Evolutionary conservation across 2,329 filamentous ascomycete species (phyloP).

Genomic region (Aspergillus sp.): DNA sequence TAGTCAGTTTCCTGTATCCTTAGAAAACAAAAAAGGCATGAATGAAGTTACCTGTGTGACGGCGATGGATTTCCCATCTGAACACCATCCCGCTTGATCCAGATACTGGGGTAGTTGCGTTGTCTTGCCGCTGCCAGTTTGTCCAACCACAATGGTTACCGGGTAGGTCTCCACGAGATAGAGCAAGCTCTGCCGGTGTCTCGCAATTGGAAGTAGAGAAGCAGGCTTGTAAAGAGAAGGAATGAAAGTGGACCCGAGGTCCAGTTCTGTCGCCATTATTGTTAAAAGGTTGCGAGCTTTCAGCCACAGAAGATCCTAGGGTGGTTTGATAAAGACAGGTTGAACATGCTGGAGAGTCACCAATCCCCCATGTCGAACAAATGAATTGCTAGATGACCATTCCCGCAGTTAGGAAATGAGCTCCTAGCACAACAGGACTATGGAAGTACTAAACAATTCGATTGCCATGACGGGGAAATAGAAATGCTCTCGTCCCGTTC

Average conservation of each 20-base stretch:
- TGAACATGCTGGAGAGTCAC: conserved; percentile 3
- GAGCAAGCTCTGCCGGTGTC: conserved; percentile 73
- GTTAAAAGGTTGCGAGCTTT: neutral
- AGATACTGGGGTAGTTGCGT: conserved; percentile 94
- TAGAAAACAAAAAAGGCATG: conserved; percentile 21
- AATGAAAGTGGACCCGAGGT: conserved; percentile 57
- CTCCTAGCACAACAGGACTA: too few species aligned
- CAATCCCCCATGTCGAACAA: neutral
- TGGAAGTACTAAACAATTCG: neutral
- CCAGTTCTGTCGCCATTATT: conserved; percentile 44
- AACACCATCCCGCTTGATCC: conserved; percentile 84
- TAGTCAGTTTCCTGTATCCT: conserved; percentile 7
- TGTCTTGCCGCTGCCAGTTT: conserved; percentile 93
- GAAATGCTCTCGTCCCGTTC: neutral
- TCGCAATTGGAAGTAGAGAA: conserved; percentile 79
- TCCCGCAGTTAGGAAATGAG: too few species aligned
- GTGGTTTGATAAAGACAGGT: neutral
- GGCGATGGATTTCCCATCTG: conserved; percentile 76
- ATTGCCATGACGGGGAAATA: neutral
- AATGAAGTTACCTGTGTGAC: conserved; percentile 73
- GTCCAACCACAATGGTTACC: conserved; percentile 85
- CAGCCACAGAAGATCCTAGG: neutral
- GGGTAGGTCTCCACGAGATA: conserved; percentile 83
- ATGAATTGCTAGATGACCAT: too few species aligned
- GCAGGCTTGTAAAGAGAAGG: conserved; percentile 83